These are phyloP conservation scores for Trichopus zeylanicus DNA, from an alignment of 116 monocot genomes.

Conservation along the genomic window DNA sequence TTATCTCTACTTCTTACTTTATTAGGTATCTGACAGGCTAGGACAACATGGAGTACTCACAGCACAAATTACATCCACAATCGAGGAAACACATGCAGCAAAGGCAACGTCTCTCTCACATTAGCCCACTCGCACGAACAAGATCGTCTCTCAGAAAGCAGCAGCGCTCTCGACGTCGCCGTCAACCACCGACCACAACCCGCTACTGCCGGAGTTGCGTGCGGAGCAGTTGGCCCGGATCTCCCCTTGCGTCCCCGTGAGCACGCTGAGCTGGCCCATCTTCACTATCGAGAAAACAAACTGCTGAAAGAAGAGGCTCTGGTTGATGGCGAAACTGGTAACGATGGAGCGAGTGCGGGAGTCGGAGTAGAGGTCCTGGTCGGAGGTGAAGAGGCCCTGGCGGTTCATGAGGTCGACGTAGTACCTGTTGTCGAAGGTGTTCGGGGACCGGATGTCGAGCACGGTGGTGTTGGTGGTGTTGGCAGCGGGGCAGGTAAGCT, in stretches of 20 bases:
- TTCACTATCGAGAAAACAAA: conserved; percentile 45
- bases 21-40: too few species aligned
- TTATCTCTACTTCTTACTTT: too few species aligned
- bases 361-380: conserved; percentile 53
- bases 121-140: too few species aligned
- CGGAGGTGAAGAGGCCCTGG: conserved; percentile 61
- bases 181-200: conserved; percentile 13
- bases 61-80: too few species aligned
- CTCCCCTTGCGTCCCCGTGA: conserved; percentile 45
- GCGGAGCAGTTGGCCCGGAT: conserved; percentile 58
- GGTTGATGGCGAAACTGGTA: conserved; percentile 14
- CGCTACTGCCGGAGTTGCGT: conserved; percentile 10
- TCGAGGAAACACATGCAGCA: too few species aligned
- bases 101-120: too few species aligned
- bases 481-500: conserved; percentile 33
- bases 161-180: conserved; percentile 4
- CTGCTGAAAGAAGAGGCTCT: conserved; percentile 37
- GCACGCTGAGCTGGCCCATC: conserved; percentile 64
- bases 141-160: too few species aligned
- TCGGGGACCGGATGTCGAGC: conserved; percentile 37
- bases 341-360: conserved; percentile 27
- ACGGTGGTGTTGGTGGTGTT: conserved; percentile 37
- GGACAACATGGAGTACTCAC: too few species aligned
- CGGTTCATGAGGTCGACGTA: conserved; percentile 55
- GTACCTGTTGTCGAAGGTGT: conserved; percentile 69